Evolutionary conservation across 2,329 filamentous ascomycete genomes (phyloP), one percentile per base, ranked within the genome.

Genomic region (Monosporascus sp.): DNA sequence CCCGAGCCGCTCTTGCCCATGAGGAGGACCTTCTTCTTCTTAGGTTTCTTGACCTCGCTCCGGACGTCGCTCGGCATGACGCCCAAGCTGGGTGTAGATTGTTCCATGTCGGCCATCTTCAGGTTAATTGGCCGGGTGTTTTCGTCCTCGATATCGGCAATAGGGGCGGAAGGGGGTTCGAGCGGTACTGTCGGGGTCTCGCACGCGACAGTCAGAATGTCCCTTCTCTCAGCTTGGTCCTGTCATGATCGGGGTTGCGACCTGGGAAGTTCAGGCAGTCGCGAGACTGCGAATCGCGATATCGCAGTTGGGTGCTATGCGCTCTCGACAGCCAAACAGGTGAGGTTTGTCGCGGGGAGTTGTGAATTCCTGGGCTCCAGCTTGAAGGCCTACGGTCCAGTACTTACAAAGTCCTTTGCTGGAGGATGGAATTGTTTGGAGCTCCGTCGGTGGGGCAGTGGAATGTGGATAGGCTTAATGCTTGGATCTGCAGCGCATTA

Each of bases 1-100:
- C 94, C 94, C 0, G 93, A 96, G 51, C 94, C 94, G 58, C 90
- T 96, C 77, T 97, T 97, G 63, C 94, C 94, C 94, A 92, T 92
- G 57, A 92, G 76, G 48, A 92, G 77, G 49, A 92, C 88, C 80
- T 92, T 92, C 76, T 89, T 90, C 80, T 92, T 92, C 78, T 90
- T 89, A 64, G 82, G 81, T 62, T 86, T 87, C 72, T 82, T 83
- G 59, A 83, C 73, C 67, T 82, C 79, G 60, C 64, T 75, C 55
- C 73, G 70, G 49, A 75, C 56, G 50, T 75, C 75, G 50, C 63
- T 62, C 7, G 67, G 49, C 55, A 60, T 54, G 27, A 38, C 46
- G 49, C 58, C 60, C 52, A 65, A 50, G 55, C 59, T 61, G 20
- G 60, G 57, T 47, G 64, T 56, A 18, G 66, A 59, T 4, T 62